phyloP scores from a whole-genome alignment of 805 yeast genomes.

The Clavispora asparagi region DNA sequence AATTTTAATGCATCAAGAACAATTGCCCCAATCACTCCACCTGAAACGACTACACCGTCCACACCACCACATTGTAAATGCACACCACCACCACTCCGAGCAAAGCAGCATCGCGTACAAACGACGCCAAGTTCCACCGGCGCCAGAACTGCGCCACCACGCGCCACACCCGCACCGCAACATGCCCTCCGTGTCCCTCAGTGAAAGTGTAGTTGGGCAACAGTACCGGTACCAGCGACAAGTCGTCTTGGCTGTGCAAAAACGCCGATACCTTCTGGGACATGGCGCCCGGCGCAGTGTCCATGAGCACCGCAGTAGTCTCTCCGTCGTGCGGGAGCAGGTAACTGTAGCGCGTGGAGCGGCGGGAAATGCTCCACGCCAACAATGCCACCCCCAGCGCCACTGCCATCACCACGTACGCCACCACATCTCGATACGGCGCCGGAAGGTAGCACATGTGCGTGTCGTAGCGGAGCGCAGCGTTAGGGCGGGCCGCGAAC shows the following conservation, averaged over 20 bases:
- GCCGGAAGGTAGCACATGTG: constrained; percentile 41
- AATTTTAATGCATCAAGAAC: no score
- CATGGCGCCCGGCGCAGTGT: constrained; percentile 6
- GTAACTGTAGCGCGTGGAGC: constrained; percentile 22
- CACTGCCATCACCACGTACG: constrained; percentile 34
- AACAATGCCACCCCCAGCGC: constrained; percentile 24
- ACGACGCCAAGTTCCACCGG: constrained; percentile 16
- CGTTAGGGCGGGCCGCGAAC: constrained; percentile 7
- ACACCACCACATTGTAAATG: not conserved
- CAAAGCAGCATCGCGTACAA: not conserved
- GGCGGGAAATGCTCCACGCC: constrained; percentile 25
- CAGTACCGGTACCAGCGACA: constrained; percentile 6
- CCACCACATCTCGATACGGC: constrained; percentile 39
- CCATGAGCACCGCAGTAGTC: constrained; percentile 7
- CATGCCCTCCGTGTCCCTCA: not conserved
- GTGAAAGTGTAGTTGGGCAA: constrained; percentile 25
- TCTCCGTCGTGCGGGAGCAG: constrained; percentile 19
- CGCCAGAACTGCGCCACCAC: constrained; percentile 6
- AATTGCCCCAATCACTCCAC: no score
- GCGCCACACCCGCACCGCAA: constrained; percentile 1
- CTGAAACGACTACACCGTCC: not conserved
- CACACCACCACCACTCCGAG: not conserved
- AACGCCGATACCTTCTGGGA: constrained; percentile 26
- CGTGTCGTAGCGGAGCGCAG: constrained; percentile 25
- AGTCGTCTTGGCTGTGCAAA: constrained; percentile 25